A percentile compares a stretch with the other conserved stretches of the same genome.
Conservation (phyloP, 352 stramenopile species). For the Globisporangium perplexum region DNA sequence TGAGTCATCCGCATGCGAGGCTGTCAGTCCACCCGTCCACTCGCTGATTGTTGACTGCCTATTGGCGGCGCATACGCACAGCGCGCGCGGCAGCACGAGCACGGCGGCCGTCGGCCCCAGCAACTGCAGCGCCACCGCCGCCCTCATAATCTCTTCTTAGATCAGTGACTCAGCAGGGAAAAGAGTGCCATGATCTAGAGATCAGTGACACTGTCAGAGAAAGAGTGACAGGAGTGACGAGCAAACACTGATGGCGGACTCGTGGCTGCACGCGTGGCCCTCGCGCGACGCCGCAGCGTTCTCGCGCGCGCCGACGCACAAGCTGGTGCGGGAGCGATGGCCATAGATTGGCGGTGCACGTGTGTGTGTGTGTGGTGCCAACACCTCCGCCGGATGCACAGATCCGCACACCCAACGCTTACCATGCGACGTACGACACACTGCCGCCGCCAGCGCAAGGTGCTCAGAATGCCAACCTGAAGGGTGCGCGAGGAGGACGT, state of each 20-base stretch:
- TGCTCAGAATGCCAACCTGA: conserved; percentile 7
- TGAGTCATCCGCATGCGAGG: not conserved
- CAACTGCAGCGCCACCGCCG: conserved; percentile 12
- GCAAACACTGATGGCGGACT: conserved; percentile 15
- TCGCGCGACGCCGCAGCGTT: conserved; percentile 4
- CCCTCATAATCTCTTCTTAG: not conserved
- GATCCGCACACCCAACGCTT: conserved; percentile 51
- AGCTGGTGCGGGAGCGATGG: not conserved
- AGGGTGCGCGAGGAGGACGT: no score
- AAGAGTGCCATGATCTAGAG: not conserved
- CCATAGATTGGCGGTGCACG: no score
- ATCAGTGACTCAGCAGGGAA: not conserved
- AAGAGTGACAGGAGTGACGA: not conserved
- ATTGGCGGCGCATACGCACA: conserved; percentile 8
- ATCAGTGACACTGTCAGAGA: not conserved
- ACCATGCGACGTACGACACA: conserved; percentile 63
- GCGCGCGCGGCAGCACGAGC: conserved; percentile 18
- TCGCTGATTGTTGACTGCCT: not conserved
- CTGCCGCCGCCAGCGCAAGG: conserved; percentile 57
- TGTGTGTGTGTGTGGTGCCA: not conserved
- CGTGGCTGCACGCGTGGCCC: conserved; percentile 27
- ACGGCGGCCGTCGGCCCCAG: conserved; percentile 18
- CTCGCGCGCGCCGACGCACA: not conserved
- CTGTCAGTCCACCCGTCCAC: not conserved
- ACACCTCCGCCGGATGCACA: conserved; percentile 8